Conservation (phyloP, 441 rosid genomes). For the Cnidoscolus chayamansa region DNA sequence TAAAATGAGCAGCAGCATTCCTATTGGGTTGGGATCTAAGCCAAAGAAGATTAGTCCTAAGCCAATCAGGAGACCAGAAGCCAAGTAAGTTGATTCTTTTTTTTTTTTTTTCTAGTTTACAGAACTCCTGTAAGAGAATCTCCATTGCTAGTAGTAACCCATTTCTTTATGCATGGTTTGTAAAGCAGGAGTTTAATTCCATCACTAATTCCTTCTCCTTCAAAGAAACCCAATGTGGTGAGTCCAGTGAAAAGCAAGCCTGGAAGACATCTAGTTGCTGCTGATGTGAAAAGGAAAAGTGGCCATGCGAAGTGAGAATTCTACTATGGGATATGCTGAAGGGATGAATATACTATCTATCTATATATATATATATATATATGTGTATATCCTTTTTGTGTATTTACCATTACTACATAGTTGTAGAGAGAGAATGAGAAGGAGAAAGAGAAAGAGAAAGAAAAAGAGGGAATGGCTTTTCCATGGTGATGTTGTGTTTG, state of each 20-base stretch:
- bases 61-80: conserved; percentile 44
- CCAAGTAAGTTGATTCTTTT: conserved; percentile 41
- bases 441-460: background rate
- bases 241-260: conserved; percentile 35
- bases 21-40: conserved; percentile 36
- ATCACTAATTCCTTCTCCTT: conserved; percentile 61
- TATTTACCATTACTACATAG: conserved; percentile 21
- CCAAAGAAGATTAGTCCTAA: conserved; percentile 49
- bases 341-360: conserved; percentile 13
- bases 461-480: conserved; percentile 22
- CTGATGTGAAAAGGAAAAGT: conserved; percentile 53
- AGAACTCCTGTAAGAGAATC: too few species aligned
- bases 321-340: conserved; percentile 5
- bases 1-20: conserved; percentile 41
- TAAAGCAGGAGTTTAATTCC: conserved; percentile 65
- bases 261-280: conserved; percentile 31
- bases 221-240: conserved; percentile 45
- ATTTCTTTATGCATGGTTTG: conserved; percentile 3
- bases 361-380: background rate
- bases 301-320: conserved; percentile 46
- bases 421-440: conserved; percentile 18
- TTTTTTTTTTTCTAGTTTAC: too few species aligned
- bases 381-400: conserved; percentile 10
- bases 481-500: background rate
- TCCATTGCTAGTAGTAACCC: too few species aligned